A percentile compares a stretch with the other conserved stretches of the same genome.
phyloP scores from a whole-genome alignment of 2,329 filamentous ascomycete species.

The Xenosphaeropsis pyriputrescens region DNA sequence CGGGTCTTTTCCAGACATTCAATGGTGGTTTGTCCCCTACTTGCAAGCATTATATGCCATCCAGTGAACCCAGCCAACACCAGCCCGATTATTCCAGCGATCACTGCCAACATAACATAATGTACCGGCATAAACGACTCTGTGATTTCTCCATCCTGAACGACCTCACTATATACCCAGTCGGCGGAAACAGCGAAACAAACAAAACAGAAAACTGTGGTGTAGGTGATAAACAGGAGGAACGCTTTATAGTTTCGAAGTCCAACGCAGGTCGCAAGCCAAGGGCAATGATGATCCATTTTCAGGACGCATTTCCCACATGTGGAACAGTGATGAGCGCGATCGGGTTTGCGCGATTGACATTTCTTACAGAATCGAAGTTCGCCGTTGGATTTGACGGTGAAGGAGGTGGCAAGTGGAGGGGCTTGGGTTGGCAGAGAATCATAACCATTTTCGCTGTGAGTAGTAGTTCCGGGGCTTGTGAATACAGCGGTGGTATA shows the following conservation, averaged over 20 bases:
- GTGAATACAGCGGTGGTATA: conserved; percentile 94
- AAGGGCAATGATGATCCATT: conserved; percentile 99
- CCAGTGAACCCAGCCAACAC: conserved; percentile 79
- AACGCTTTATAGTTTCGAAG: conserved; percentile 94
- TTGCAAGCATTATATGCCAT: conserved; percentile 80
- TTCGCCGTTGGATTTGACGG: conserved; percentile 82
- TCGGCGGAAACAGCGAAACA: conserved; percentile 60
- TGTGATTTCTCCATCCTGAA: conserved; percentile 53
- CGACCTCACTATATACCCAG: conserved; percentile 79
- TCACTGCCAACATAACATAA: conserved; percentile 73
- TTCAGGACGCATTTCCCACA: conserved; percentile 91
- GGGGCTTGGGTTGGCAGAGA: conserved; percentile 62
- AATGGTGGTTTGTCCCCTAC: conserved; percentile 78
- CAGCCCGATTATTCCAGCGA: conserved; percentile 81
- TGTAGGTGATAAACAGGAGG: conserved; percentile 81
- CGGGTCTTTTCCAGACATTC: conserved; percentile 93
- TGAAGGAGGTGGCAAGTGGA: conserved; percentile 55
- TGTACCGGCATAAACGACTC: conserved; percentile 78
- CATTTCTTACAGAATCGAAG: conserved; percentile 95
- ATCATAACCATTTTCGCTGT: conserved; percentile 52
- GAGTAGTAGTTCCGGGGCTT: conserved; percentile 60
- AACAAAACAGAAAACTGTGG: conserved; percentile 71
- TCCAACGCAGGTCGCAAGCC: conserved; percentile 91
- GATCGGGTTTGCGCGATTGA: conserved; percentile 84
- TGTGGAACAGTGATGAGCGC: conserved; percentile 91